phyloP scores from a whole-genome alignment of 345 rosid species.

The Eucalyptus polyanthemos region DNA sequence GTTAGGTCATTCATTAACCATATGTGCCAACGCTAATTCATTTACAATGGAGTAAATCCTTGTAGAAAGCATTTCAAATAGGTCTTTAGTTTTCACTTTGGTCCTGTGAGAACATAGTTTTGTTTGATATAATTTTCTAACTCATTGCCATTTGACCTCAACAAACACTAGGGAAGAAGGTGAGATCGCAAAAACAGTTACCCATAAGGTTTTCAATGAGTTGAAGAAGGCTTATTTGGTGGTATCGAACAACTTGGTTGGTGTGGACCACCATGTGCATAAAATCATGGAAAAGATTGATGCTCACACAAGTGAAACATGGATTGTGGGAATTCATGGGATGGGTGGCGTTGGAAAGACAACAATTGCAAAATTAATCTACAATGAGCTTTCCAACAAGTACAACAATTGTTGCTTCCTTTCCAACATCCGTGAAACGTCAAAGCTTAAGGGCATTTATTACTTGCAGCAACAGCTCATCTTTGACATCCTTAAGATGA shows the following conservation, averaged over 20 bases:
- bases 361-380: accelerated
- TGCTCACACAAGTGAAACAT: background rate
- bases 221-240: background rate
- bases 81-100: too few relatives aligned
- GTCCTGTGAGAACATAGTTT: background rate
- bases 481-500: too few relatives aligned
- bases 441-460: too few relatives aligned
- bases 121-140: accelerated
- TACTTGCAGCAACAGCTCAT: too few relatives aligned
- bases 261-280: accelerated
- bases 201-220: accelerated
- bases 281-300: background rate
- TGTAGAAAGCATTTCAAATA: too few relatives aligned
- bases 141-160: background rate
- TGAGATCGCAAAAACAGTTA: accelerated
- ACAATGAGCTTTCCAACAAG: background rate
- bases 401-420: background rate
- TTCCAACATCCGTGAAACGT: too few relatives aligned
- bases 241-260: accelerated
- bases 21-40: too few relatives aligned
- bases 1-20: accelerated
- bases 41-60: too few relatives aligned
- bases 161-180: background rate
- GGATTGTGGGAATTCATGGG: background rate
- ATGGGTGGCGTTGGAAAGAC: background rate